These are phyloP conservation scores for Beauveria rudraprayagi DNA, from an alignment of 2,329 filamentous ascomycete species.

Conservation along the genomic window DNA sequence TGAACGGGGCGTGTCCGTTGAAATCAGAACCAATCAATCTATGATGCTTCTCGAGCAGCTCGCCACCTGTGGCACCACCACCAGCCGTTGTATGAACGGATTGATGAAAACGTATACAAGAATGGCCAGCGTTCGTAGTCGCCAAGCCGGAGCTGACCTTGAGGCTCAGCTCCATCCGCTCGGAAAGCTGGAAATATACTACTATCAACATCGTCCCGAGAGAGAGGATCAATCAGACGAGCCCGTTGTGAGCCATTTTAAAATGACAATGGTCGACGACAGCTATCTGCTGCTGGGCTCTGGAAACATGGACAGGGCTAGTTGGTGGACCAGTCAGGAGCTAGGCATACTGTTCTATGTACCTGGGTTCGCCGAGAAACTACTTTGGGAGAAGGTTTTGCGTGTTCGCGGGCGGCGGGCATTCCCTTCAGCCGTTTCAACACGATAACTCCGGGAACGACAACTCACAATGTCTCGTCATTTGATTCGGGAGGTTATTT, in stretches of 20 bases:
- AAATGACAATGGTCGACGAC: slow-evolving; percentile 65
- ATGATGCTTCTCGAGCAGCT: slow-evolving; percentile 78
- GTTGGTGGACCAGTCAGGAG: slow-evolving; percentile 83
- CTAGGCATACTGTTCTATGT: slow-evolving; percentile 56
- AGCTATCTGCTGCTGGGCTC: slow-evolving; percentile 64
- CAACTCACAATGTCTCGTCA: too few species aligned
- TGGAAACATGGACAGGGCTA: slow-evolving; percentile 77
- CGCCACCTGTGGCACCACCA: slow-evolving; percentile 70
- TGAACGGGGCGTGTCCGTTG: slow-evolving; percentile 57
- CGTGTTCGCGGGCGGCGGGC: slow-evolving; percentile 23
- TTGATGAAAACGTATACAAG: slow-evolving; percentile 48
- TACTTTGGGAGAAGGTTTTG: slow-evolving; percentile 32
- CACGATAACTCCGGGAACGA: too few species aligned
- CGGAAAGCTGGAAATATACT: slow-evolving; percentile 50
- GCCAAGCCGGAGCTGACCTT: slow-evolving; percentile 22
- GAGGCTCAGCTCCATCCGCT: slow-evolving; percentile 34
- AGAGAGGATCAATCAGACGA: slow-evolving; percentile 34
- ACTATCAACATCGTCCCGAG: slow-evolving; percentile 40
- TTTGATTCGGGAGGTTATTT: too few species aligned
- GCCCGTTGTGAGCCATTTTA: slow-evolving; percentile 68
- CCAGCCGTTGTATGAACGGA: slow-evolving; percentile 52
- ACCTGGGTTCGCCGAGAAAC: slow-evolving; percentile 27
- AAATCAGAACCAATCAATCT: slow-evolving; percentile 55
- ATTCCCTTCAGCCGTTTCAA: not conserved
- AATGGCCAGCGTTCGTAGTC: slow-evolving; percentile 15